phyloP scores from a whole-genome alignment of 2,329 filamentous ascomycete species.

The Rachicladosporium sp. region DNA sequence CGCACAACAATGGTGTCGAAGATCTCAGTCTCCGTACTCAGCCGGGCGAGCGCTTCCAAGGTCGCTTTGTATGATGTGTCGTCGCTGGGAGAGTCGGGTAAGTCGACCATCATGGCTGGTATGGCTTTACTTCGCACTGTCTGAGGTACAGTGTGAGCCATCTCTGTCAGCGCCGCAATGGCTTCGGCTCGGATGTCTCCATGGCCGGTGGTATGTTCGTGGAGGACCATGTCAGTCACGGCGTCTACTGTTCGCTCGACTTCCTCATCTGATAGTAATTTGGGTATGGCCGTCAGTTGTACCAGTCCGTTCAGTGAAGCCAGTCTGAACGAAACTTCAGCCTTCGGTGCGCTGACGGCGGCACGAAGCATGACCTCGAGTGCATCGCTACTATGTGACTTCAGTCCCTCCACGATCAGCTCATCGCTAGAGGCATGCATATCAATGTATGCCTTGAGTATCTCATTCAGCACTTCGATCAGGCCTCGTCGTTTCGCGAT shows the following conservation, averaged over 20 bases:
- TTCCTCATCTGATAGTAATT: conserved; percentile 30
- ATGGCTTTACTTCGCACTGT: conserved; percentile 53
- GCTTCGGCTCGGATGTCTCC: conserved; percentile 47
- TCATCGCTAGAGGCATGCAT: conserved; percentile 34
- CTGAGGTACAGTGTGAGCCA: conserved; percentile 50
- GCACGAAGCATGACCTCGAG: conserved; percentile 31
- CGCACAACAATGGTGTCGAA: conserved; percentile 52
- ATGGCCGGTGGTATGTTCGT: conserved; percentile 44
- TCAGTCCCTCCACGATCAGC: conserved; percentile 26
- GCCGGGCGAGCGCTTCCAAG: conserved; percentile 51
- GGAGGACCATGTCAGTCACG: conserved; percentile 48
- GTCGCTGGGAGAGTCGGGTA: conserved; percentile 40
- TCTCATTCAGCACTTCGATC: conserved; percentile 46
- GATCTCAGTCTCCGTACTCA: conserved; percentile 49
- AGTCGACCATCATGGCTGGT: conserved; percentile 51
- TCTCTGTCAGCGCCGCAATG: conserved; percentile 45
- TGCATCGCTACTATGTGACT: conserved; percentile 28
- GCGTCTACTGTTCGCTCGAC: conserved; percentile 43
- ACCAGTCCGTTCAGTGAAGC: conserved; percentile 33
- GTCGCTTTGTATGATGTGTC: conserved; percentile 40
- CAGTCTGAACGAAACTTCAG: conserved; percentile 39
- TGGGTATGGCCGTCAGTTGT: conserved; percentile 29
- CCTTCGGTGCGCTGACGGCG: conserved; percentile 30
- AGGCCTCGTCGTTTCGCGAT: conserved; percentile 51
- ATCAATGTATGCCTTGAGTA: conserved; percentile 44